Percentiles rank a stretch among this genome's conserved stretches.
These are phyloP conservation scores for Aspergillus tubingensis DNA, from an alignment of 2,329 filamentous ascomycete species.

Conservation along the genomic window DNA sequence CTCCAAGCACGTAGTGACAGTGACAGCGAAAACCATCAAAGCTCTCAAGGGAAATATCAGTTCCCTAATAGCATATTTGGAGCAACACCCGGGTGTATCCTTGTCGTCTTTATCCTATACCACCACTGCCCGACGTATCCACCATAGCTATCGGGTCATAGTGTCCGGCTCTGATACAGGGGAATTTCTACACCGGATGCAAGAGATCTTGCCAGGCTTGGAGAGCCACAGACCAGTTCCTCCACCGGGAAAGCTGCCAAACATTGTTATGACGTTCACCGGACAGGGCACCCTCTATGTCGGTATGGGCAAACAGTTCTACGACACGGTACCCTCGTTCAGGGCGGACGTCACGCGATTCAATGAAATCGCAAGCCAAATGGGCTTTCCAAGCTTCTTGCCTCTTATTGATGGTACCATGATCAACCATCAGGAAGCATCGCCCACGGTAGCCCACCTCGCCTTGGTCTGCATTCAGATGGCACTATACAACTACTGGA, in stretches of 20 bases:
- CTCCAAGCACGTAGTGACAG: conserved; percentile 57
- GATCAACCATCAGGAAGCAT: conserved; percentile 26
- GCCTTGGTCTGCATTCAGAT: conserved; percentile 45
- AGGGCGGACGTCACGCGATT: conserved; percentile 30
- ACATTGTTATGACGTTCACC: conserved; percentile 33
- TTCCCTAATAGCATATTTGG: conserved; percentile 57
- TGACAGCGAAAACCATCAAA: conserved; percentile 52
- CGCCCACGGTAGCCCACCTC: conserved; percentile 26
- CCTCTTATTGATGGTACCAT: conserved; percentile 33
- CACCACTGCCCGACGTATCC: conserved; percentile 59
- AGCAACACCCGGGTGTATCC: conserved; percentile 43
- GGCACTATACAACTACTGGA: conserved; percentile 40
- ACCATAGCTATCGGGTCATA: conserved; percentile 38
- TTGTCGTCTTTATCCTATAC: conserved; percentile 62
- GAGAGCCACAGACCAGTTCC: conserved; percentile 17
- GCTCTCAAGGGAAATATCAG: conserved; percentile 57
- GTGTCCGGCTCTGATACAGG: conserved; percentile 21
- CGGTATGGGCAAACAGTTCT: conserved; percentile 38
- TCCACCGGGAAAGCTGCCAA: conserved; percentile 20
- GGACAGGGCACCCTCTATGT: conserved; percentile 40
- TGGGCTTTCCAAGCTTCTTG: conserved; percentile 41
- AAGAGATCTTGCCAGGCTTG: conserved; percentile 15
- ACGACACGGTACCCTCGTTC: conserved; percentile 30
- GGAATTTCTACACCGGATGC: not conserved
- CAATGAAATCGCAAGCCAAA: conserved; percentile 32